Percentiles rank a stretch among this genome's conserved stretches.
phyloP scores from a whole-genome alignment of 306 rosid species.

The Trichosanthes truncata region DNA sequence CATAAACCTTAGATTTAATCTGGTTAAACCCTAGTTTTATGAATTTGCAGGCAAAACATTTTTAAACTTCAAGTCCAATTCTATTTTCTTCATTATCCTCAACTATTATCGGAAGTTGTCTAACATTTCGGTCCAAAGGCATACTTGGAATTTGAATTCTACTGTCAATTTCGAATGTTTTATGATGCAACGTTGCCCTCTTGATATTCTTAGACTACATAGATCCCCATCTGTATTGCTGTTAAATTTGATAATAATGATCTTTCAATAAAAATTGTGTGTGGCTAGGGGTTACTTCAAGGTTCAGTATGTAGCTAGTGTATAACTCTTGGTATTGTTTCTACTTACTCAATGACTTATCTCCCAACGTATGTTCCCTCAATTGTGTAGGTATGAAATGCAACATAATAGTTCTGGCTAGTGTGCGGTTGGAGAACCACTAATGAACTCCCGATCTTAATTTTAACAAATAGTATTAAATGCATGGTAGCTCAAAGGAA shows the following conservation, averaged over 20 bases:
- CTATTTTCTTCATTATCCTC: background rate
- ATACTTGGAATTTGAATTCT: background rate
- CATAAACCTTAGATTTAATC: conserved; percentile 3
- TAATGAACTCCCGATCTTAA: too few species aligned
- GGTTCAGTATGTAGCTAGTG: too few species aligned
- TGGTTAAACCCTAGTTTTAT: conserved; percentile 31
- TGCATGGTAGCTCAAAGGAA: too few species aligned
- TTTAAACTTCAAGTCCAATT: background rate
- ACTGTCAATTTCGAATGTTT: background rate
- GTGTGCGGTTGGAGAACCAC: too few species aligned
- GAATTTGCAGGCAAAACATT: background rate
- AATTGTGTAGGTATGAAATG: too few species aligned
- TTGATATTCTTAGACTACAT: background rate
- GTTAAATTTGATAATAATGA: background rate
- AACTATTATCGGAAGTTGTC: background rate
- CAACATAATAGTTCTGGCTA: too few species aligned
- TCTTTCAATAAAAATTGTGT: too few species aligned
- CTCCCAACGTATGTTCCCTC: too few species aligned
- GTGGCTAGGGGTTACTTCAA: too few species aligned
- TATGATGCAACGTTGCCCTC: background rate
- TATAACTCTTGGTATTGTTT: too few species aligned
- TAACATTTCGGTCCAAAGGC: background rate
- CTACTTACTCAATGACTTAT: too few species aligned
- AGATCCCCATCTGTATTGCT: background rate
- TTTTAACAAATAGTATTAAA: too few species aligned